These are phyloP conservation scores for Neurospora sp. DNA, from an alignment of 495 filamentous ascomycete species.

Conservation along the genomic window DNA sequence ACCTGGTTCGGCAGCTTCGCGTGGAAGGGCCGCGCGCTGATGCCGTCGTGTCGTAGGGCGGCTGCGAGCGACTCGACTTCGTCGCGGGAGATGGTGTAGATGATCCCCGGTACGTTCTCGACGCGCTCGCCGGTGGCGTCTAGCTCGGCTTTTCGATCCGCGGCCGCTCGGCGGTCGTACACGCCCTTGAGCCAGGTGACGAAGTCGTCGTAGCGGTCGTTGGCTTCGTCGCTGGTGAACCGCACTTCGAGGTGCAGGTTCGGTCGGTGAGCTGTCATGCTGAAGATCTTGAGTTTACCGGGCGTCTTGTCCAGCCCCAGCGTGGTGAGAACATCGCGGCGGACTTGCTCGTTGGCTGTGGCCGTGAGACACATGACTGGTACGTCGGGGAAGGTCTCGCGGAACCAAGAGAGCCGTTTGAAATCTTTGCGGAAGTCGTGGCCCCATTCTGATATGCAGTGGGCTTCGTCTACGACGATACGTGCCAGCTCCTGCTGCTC, in stretches of 20 bases:
- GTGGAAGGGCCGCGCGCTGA: conserved; percentile 64
- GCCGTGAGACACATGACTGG: conserved; percentile 88
- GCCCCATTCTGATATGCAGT: conserved; percentile 97
- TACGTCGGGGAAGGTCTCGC: conserved; percentile 64
- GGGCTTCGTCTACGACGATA: conserved; percentile 88
- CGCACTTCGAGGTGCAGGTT: conserved; percentile 91
- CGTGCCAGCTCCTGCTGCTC: conserved; percentile 72
- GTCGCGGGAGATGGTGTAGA: conserved; percentile 74
- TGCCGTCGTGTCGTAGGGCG: conserved; percentile 47
- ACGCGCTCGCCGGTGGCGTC: conserved; percentile 39
- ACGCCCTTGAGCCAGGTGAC: conserved; percentile 62
- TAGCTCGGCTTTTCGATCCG: conserved; percentile 40
- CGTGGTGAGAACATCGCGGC: conserved; percentile 66
- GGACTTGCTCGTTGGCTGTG: conserved; percentile 72
- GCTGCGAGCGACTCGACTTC: conserved; percentile 67
- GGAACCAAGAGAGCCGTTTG: conserved; percentile 82
- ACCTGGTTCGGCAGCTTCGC: conserved; percentile 50
- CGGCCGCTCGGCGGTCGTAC: conserved; percentile 49
- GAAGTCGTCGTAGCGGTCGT: conserved; percentile 60
- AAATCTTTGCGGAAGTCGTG: conserved; percentile 95
- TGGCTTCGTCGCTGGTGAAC: conserved; percentile 67
- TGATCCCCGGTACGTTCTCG: conserved; percentile 68
- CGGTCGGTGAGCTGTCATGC: conserved; percentile 65
- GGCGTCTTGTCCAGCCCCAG: conserved; percentile 51
- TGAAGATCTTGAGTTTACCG: conserved; percentile 57